Base-by-base conservation (phyloP, 768 basidiomycete species). In the Lactarius pseudohatsudake region DNA sequence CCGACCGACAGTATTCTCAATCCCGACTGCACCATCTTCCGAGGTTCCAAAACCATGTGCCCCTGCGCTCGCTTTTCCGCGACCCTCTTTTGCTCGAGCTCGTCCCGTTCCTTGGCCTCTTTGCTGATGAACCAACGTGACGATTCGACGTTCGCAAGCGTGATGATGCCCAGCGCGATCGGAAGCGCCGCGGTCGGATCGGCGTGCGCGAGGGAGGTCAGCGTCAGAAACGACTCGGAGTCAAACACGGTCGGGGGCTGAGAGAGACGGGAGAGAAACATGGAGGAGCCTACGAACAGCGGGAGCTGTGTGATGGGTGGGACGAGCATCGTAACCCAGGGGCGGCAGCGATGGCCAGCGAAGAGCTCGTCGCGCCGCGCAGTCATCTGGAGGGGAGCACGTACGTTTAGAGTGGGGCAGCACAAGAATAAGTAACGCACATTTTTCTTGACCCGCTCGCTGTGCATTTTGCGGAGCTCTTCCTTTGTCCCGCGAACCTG, bases 71-170 rank as follows among this genome's bases (percentile, higher is more conserved):
- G 73, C 59, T 73, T 81, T 58, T 77, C 77, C 43, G 81, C 82
- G 59, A 79, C 82, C 72, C 80, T 77, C 65, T 82, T 78, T 68
- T 84, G 81, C 38, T 82, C 78, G 43, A 78, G 76, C 62, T 79
- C 80, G 63, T 82, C 77, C 50, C 82, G 82, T 72, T 84, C 81
- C 45, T 80, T 81, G 68, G 85, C 84, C 18, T 81, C 82, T 4
- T 86, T 80, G 38, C 81, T 84, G 77, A 87, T 79, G 66, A 92
- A 83, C 91, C 89, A 92, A 47, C 84, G 84, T 41, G 86, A 83
- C 9, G 88, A 86, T 72, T 94, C 92, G 13, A 91, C 88, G 69
- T 92, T 92, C 2, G 88, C 88, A 79, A 93, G 80, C 11, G 89
- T 91, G 47, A 91, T 74, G 56, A 92, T 75, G 8, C 92, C 92